Evolutionary conservation across 169 alveolate genomes (phyloP), one percentile per base, ranked within the genome.

Genomic region (Eimeria falciformis): DNA sequence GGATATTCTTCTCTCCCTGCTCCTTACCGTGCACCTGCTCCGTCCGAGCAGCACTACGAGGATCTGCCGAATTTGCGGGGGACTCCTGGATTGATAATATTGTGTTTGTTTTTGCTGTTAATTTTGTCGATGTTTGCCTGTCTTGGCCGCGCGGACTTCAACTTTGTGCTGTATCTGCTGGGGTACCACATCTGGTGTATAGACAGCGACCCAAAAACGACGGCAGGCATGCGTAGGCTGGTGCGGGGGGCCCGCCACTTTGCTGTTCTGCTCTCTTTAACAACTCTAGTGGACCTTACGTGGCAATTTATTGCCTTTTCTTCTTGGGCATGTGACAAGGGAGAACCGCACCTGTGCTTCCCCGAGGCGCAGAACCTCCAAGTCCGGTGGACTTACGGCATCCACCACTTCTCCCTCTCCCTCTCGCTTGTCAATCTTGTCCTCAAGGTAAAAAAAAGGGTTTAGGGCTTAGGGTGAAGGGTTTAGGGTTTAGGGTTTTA

Each of bases 131-230:
- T 87, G 37, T 87, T 87, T 71, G 87, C 87, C 53, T 50, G 62
- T 40, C 18, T 87, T 2, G 93, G 93, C 23, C 53, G 93, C 7
- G 27, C 78, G 4, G 93, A 87, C 58, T 87, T 87, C 56, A 87
- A 73, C 75, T 87, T 71, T 21, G 93, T 71, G 1, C 43, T 87
- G 37, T 87, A 87, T 50, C 14, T 87, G 47, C 68, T 87, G 5
- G 93, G 93, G 18, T 87, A 87, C 56, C 93, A 87, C 56, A 21
- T 87, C 43, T 87, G 93, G 93, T 87, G 93, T 56, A 73, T 87
- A 21, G 93, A 87, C n/a, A 37, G 86, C 21, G 84, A 69, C 46
- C 25, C 45, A 18, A 69, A 66, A 75, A 86, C 73, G 37, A 55
- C 62, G 0, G 79, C 92, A 12, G 92, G 86, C 17, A 46, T 87